Evolutionary conservation across 108 stramenopile species (phyloP), one percentile per base, ranked within the genome.

Genomic region (Cyclotella atomus): DNA sequence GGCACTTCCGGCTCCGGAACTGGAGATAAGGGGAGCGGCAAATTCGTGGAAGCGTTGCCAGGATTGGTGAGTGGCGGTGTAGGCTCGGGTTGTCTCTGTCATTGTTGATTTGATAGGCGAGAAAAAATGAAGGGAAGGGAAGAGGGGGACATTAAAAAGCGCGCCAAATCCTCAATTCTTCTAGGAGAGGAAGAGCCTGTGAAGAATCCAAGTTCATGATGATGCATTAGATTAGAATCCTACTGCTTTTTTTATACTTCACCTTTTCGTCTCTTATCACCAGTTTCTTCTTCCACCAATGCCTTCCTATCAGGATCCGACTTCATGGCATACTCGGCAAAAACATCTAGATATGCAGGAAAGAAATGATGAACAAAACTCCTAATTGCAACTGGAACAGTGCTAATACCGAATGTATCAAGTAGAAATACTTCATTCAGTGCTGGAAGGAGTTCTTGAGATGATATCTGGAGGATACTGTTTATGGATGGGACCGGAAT

Each of bases 351-450:
- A 59, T 95, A 95, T 2, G 94, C 94, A 3, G 91, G 92, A 56
- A 85, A 91, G 60, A 96, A 96, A 71, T 96, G 95, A 70, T 96
- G 95, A 23, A 96, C 64, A 73, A 96, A 92, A 55, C 85, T 79
- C 43, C 95, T 86, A 20, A 93, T 81, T 20, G 92, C 95, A 62
- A 88, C 88, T 21, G 92, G 88, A 9, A 93, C 74, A 34, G 84
- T 76, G 72, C 88, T 89, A n/a, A 96, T 88, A 24, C 77, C 70
- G 60, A 96, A 92, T 25, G 79, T 82, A 47, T 92, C 90, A 50
- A 96, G 72, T 0, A 87, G 79, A 56, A 92, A 96, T 7, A 77
- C 81, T 19, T 77, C 66, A 41, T 85, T 68, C 53, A 96, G 56
- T 0, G 88, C 89, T 10, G 87, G 85, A 25, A 88, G 73, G 0